Evolutionary conservation across 495 filamentous ascomycete genomes (phyloP), one percentile per base, ranked within the genome.

Genomic region (Rostrohypoxylon terebratum): DNA sequence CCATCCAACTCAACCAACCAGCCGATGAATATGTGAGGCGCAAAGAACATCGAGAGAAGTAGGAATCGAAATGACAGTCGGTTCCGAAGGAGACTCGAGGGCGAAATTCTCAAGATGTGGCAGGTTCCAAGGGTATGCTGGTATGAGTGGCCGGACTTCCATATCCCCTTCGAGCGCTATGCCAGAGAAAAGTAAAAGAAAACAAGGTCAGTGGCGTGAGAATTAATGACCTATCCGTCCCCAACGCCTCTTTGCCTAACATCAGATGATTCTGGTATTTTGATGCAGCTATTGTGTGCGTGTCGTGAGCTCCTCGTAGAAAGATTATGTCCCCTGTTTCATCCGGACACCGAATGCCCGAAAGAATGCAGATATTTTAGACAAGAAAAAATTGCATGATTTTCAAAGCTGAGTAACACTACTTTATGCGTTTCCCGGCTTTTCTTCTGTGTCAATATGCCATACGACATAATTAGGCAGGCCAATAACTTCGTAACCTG

Each of bases 381-480:
- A 71, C 44, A 61, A 61, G 64, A 59, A 70, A 66, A 69, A 69
- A 66, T 62, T 69, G 66, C 21, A 63, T 66, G 53, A 51, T 45
- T 62, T 63, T 31, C 51, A 7, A 63, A 48, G 59, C 25, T 16
- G 51, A 50, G 38, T 23, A 47, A 28, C 59, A 28, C 31, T 64
- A 60, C 28, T 73, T 53, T 82, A 87, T 61, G 80, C 77, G 77
- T 99, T 98, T 3, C 95, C 96, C 10, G 90, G 88, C 85, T 98
- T 98, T 85, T 98, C 96, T 45, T 97, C 89, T n/a, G 96, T 99
- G 79, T 99, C 96, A 72, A 98, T 93, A 79, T 99, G 96, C 96
- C 96, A 99, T 51, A 99, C 94, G 50, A 99, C 89, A 79, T 99
- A 99, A 81, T 99, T 99, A 63, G 96, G 96, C 58, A 99, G 85